A percentile compares a stretch with the other conserved stretches of the same genome.
These are phyloP conservation scores for Linanthus parryae DNA, from an alignment of 148 eudicot genomes.

Conservation along the genomic window DNA sequence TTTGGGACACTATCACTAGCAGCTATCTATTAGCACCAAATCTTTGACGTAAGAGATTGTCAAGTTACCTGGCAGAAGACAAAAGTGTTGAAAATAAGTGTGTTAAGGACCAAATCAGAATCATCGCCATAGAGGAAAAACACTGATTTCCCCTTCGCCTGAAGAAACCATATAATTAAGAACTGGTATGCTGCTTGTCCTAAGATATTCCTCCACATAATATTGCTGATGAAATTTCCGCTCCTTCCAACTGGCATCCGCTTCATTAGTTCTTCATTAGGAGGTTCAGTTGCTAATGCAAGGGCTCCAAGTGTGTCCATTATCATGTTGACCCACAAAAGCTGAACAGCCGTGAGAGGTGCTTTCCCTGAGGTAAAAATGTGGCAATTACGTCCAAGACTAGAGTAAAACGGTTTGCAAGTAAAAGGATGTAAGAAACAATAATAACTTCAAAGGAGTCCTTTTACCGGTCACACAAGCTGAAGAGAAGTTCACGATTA, in stretches of 20 bases:
- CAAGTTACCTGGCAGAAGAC: conserved; percentile 63
- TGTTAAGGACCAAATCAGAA: conserved; percentile 45
- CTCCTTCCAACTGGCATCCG: conserved; percentile 54
- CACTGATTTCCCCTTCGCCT: conserved; percentile 31
- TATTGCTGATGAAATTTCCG: conserved; percentile 62
- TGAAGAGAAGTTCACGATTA: conserved; percentile 73
- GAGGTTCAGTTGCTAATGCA: conserved; percentile 69
- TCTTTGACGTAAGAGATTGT: background rate
- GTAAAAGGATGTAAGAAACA: no score
- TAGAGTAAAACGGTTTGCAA: no score
- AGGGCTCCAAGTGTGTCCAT: conserved; percentile 78
- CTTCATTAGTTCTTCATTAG: conserved; percentile 55
- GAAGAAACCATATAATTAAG: conserved; percentile 53
- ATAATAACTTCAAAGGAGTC: background rate
- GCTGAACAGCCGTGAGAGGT: conserved; percentile 72
- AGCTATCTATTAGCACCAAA: no score
- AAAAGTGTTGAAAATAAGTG: conserved; percentile 61
- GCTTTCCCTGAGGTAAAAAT: conserved; percentile 38
- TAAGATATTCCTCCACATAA: conserved; percentile 75
- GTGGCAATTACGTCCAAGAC: no score
- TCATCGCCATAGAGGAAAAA: conserved; percentile 38
- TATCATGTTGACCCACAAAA: conserved; percentile 75
- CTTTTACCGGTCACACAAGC: conserved; percentile 82
- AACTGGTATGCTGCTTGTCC: conserved; percentile 62
- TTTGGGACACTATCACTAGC: no score